A percentile compares a stretch with the other conserved stretches of the same genome.
These are phyloP conservation scores for Cyclanthera cordifolia DNA, from an alignment of 306 rosid genomes.

Conservation along the genomic window DNA sequence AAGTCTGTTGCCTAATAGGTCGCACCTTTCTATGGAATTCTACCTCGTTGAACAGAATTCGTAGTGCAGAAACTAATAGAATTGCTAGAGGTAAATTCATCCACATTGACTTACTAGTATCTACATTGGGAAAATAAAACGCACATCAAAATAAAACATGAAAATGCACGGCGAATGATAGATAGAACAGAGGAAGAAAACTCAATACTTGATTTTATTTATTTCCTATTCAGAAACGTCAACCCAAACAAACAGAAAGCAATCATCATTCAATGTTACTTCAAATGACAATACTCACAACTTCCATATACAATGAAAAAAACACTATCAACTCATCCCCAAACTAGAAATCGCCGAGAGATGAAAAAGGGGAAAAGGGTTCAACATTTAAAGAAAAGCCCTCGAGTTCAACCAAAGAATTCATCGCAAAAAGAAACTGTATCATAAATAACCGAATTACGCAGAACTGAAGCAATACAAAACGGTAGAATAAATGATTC, in stretches of 20 bases:
- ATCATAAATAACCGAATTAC: not conserved
- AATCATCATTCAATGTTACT: not conserved
- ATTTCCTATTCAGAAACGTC: not conserved
- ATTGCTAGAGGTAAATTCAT: conserved; percentile 77
- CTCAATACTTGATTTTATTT: not conserved
- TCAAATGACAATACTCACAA: not conserved
- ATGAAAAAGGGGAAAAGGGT: not conserved
- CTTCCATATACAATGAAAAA: not conserved
- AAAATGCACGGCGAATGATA: not conserved
- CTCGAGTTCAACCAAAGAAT: not conserved
- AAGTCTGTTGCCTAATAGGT: conserved; percentile 35
- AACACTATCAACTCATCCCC: not conserved
- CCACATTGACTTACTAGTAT: conserved; percentile 95
- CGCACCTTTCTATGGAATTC: conserved; percentile 70
- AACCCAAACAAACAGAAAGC: not conserved
- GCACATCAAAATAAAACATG: not conserved
- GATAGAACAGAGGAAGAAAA: not conserved
- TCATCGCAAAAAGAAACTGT: not conserved
- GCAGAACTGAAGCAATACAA: not conserved
- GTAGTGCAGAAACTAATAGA: conserved; percentile 55
- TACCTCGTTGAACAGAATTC: conserved; percentile 49
- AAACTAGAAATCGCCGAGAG: not conserved
- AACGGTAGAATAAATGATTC: conserved; percentile 3
- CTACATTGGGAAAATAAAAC: conserved; percentile 23
- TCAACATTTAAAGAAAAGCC: not conserved